A percentile compares a stretch with the other conserved stretches of the same genome.
Evolutionary conservation across 208 protist species (phyloP).

Genomic region (Wallacemonas collosoma): DNA sequence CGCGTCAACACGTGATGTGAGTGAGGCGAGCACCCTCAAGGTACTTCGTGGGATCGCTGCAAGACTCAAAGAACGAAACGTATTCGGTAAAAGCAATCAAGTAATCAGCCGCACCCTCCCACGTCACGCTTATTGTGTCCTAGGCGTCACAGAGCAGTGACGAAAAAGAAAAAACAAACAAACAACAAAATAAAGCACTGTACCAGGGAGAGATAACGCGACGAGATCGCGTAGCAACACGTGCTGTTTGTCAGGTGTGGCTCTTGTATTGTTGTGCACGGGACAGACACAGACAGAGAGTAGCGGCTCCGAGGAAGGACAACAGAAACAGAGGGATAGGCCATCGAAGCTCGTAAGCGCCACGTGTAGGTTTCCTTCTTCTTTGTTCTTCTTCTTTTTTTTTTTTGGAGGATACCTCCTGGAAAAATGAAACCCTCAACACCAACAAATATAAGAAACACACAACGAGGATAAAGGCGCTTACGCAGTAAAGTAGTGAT

Average conservation of each 20-base stretch:
- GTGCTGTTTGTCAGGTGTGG: too few relatives aligned
- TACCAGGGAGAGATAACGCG: neutral
- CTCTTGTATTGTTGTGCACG: too few relatives aligned
- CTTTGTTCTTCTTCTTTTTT: neutral
- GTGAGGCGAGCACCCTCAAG: too few relatives aligned
- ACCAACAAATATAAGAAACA: neutral
- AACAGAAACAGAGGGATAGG: neutral
- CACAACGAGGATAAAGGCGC: neutral
- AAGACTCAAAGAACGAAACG: too few relatives aligned
- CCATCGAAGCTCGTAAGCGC: neutral
- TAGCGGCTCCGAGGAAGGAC: neutral
- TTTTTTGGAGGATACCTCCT: neutral
- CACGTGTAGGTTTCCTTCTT: neutral
- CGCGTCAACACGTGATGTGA: too few relatives aligned
- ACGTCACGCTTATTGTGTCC: too few relatives aligned
- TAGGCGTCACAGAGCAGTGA: neutral
- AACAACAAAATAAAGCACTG: neutral
- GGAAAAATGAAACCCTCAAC: neutral
- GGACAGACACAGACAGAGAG: neutral
- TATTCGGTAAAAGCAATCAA: too few relatives aligned
- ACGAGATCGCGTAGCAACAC: too few relatives aligned
- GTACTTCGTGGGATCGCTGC: too few relatives aligned
- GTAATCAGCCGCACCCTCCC: too few relatives aligned
- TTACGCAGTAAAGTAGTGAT: neutral
- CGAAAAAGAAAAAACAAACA: constrained; percentile 9